Evolutionary conservation across 805 yeast species (phyloP).

Genomic region (Zygoascus tannicola): DNA sequence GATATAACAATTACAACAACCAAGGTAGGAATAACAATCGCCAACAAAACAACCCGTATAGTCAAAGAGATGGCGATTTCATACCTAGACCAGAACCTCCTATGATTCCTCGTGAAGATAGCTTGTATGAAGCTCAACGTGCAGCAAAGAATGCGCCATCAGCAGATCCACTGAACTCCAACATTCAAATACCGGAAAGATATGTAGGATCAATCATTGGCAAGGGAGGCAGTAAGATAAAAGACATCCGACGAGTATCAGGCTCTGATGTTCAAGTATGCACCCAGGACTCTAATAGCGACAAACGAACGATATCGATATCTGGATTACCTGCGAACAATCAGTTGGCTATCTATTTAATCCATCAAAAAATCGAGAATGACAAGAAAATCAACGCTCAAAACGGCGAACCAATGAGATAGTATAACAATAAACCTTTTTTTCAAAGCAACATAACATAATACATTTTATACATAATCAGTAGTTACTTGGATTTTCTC

Average conservation of each 20-base stretch:
- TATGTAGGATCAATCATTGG: constrained; percentile 77
- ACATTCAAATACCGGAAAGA: constrained; percentile 58
- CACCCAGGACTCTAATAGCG: constrained; percentile 24
- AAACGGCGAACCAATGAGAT: not conserved
- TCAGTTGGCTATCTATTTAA: constrained; percentile 62
- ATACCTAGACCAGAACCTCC: not conserved
- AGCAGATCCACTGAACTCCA: constrained; percentile 5
- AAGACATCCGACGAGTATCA: constrained; percentile 59
- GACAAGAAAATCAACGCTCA: constrained; percentile 41
- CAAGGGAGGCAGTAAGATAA: constrained; percentile 68
- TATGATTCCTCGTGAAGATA: not conserved
- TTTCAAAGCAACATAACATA: not conserved
- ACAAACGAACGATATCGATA: constrained; percentile 57
- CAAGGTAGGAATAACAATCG: too few relatives aligned
- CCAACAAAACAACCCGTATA: too few relatives aligned
- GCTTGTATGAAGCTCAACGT: constrained; percentile 9
- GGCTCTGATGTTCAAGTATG: constrained; percentile 66
- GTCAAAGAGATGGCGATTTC: too few relatives aligned
- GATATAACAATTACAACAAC: too few relatives aligned
- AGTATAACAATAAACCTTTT: not conserved
- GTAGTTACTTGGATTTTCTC: too few relatives aligned
- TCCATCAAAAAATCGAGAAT: constrained; percentile 60
- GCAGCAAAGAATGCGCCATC: constrained; percentile 9
- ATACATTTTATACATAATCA: too few relatives aligned
- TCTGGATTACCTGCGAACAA: constrained; percentile 60